Evolutionary conservation across 345 rosid species (phyloP).

Genomic region (Psidium friedrichsthalianum): DNA sequence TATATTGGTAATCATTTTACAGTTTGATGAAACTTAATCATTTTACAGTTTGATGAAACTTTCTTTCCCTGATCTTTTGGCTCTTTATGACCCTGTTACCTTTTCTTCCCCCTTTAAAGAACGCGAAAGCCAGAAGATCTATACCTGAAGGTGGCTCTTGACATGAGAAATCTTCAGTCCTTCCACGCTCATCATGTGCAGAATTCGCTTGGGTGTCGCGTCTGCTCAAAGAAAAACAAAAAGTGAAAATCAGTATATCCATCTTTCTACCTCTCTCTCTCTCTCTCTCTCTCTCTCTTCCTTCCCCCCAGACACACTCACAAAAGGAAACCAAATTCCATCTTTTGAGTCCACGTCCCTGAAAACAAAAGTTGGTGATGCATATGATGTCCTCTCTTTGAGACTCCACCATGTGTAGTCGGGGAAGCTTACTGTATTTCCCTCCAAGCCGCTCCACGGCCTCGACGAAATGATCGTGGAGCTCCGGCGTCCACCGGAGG

Average conservation of each 20-base stretch:
- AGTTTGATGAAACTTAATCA: too few species aligned
- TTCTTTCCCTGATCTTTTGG: background rate
- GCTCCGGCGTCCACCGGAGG: constrained; percentile 35
- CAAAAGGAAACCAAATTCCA: background rate
- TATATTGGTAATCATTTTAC: background rate
- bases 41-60: background rate
- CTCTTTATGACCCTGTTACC: background rate
- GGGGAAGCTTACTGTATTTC: constrained; percentile 24
- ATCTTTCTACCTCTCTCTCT: background rate
- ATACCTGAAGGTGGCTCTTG: constrained; percentile 52
- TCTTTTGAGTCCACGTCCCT: background rate
- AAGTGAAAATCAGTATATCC: background rate
- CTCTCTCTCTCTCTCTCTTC: background rate
- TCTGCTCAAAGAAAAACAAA: constrained; percentile 3
- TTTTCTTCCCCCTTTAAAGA: background rate
- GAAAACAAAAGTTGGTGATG: background rate
- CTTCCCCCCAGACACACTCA: background rate
- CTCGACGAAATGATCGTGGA: constrained; percentile 24
- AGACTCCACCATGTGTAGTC: background rate
- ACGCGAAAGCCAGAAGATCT: background rate
- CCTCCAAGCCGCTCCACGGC: constrained; percentile 32
- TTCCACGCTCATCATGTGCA: constrained; percentile 28
- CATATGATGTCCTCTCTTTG: background rate
- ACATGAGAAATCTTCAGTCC: constrained; percentile 36
- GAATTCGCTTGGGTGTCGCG: constrained; percentile 38